phyloP scores from a whole-genome alignment of 257 asterid species.

The Capsicum baccatum region DNA sequence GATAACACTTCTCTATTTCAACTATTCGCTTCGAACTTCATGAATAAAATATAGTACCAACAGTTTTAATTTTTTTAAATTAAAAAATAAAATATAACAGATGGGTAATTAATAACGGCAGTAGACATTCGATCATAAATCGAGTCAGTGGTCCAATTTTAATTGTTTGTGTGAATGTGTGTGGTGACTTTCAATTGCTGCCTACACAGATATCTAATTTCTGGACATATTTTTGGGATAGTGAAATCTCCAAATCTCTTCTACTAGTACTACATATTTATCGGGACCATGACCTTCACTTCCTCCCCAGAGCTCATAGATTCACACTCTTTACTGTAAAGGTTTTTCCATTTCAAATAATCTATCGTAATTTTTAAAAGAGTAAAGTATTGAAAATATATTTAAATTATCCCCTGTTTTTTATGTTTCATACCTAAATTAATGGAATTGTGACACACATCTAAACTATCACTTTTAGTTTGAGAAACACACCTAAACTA shows the following conservation, averaged over 20 bases:
- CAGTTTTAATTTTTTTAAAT: not conserved
- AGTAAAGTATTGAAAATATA: no score
- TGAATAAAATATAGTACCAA: not conserved
- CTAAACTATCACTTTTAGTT: no score
- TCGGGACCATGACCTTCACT: slow-evolving; percentile 17
- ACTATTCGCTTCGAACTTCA: not conserved
- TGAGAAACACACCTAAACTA: no score
- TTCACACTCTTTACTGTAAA: not conserved
- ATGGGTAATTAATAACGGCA: slow-evolving; percentile 15
- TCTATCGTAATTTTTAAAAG: no score
- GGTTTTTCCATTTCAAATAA: no score
- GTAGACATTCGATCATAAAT: slow-evolving; percentile 34
- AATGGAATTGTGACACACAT: no score
- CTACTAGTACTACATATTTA: not conserved
- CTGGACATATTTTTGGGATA: slow-evolving; percentile 33
- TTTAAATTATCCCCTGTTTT: no score
- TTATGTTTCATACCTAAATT: no score
- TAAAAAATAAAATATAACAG: not conserved
- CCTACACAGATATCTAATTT: slow-evolving; percentile 29
- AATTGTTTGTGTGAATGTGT: slow-evolving; percentile 27
- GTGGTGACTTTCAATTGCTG: slow-evolving; percentile 36
- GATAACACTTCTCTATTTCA: not conserved
- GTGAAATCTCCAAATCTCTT: slow-evolving; percentile 29
- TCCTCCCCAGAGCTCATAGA: not conserved
- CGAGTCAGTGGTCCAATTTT: slow-evolving; percentile 35